These are phyloP conservation scores for Eucommia ulmoides DNA, from an alignment of 257 asterid species.

Conservation along the genomic window DNA sequence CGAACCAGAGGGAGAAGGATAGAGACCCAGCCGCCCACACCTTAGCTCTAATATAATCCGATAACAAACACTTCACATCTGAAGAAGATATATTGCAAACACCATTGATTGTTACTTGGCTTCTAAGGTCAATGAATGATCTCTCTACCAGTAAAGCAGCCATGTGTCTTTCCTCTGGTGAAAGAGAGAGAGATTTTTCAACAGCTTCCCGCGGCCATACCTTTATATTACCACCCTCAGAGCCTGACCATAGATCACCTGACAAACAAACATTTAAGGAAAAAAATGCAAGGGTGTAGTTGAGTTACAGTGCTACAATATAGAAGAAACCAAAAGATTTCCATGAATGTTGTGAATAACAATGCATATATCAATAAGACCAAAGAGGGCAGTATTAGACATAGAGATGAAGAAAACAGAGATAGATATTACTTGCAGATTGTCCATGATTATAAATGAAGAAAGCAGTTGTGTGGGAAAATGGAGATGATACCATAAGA, in stretches of 20 bases:
- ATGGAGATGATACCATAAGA: conserved; percentile 50
- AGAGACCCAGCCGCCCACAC: conserved; percentile 76
- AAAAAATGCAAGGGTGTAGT: conserved; percentile 2
- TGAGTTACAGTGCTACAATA: too few species aligned
- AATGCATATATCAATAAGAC: too few species aligned
- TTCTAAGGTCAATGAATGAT: conserved; percentile 60
- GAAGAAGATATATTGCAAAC: conserved; percentile 72
- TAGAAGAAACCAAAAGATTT: too few species aligned
- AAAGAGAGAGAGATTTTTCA: conserved; percentile 65
- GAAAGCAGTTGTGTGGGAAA: neutral
- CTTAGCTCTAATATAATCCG: conserved; percentile 55
- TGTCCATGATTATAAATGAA: too few species aligned
- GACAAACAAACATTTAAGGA: conserved; percentile 8
- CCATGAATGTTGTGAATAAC: too few species aligned
- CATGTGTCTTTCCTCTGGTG: conserved; percentile 75
- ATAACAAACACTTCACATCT: conserved; percentile 61
- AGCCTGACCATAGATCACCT: conserved; percentile 98
- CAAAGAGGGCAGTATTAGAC: too few species aligned
- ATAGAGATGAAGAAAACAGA: too few species aligned
- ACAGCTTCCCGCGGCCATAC: conserved; percentile 90
- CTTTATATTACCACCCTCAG: conserved; percentile 63
- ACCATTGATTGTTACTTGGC: conserved; percentile 86
- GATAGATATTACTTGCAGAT: too few species aligned
- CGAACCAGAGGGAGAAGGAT: conserved; percentile 79
- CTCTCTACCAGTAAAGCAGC: conserved; percentile 81